These are phyloP conservation scores for Microcos paniculata DNA, from an alignment of 345 rosid genomes.

Conservation along the genomic window DNA sequence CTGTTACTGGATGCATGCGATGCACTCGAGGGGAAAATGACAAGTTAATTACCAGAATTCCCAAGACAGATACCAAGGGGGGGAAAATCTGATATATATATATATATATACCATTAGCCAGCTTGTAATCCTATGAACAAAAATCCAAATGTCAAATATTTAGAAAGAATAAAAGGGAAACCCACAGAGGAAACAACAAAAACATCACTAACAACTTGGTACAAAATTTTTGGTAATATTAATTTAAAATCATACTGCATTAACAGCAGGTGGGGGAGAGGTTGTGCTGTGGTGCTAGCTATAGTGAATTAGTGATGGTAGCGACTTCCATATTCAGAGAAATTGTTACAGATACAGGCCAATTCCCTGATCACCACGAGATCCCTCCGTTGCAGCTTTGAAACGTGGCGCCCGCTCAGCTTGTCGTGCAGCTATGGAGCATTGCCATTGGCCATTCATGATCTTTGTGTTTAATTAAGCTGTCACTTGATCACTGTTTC, in stretches of 20 bases:
- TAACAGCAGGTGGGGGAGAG: slow-evolving; percentile 4
- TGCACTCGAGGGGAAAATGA: neutral
- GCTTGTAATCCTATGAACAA: slow-evolving; percentile 4
- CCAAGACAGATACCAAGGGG: neutral
- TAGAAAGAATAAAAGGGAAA: neutral
- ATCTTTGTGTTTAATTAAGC: neutral
- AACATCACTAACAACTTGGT: slow-evolving; percentile 24
- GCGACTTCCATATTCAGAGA: slow-evolving; percentile 13
- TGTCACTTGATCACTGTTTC: slow-evolving; percentile 3
- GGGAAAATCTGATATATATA: neutral
- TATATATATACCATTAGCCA: no score
- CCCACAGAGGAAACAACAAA: slow-evolving; percentile 14
- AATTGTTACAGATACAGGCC: neutral
- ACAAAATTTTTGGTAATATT: neutral
- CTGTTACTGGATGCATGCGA: slow-evolving; percentile 5
- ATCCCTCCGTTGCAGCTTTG: neutral
- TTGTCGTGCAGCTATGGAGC: neutral
- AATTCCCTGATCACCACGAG: neutral
- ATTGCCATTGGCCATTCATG: slow-evolving; percentile 6
- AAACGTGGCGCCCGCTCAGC: neutral
- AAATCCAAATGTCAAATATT: slow-evolving; percentile 6
- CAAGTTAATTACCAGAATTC: slow-evolving; percentile 6
- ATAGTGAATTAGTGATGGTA: slow-evolving; percentile 3
- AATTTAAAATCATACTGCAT: neutral
- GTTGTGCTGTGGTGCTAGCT: neutral